phyloP scores from a whole-genome alignment of 2,329 filamentous ascomycete genomes.

The Alternaria metachromatica region DNA sequence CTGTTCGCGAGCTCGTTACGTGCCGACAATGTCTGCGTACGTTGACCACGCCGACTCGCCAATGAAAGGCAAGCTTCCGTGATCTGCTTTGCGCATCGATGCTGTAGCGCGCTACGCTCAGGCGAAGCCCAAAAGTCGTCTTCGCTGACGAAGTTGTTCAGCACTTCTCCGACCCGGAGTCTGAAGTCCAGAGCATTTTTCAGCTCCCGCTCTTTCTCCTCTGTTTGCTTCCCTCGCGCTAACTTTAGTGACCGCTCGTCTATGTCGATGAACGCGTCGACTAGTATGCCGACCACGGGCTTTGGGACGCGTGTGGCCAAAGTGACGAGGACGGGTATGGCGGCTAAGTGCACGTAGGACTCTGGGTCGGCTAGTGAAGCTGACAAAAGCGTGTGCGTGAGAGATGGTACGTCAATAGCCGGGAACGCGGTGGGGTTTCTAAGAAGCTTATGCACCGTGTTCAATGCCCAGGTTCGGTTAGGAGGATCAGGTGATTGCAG shows the following conservation, averaged over 20 bases:
- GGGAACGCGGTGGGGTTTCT: slow-evolving; percentile 56
- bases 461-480: slow-evolving; percentile 46
- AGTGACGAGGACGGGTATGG: slow-evolving; percentile 69
- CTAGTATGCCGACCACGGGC: slow-evolving; percentile 66
- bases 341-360: slow-evolving; percentile 74
- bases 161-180: slow-evolving; percentile 69
- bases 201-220: slow-evolving; percentile 35
- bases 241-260: slow-evolving; percentile 53
- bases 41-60: slow-evolving; percentile 67
- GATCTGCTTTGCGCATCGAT: slow-evolving; percentile 43
- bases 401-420: slow-evolving; percentile 70
- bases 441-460: slow-evolving; percentile 56
- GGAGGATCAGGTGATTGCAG: slow-evolving; percentile 46
- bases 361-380: slow-evolving; percentile 70
- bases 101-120: not conserved
- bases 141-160: slow-evolving; percentile 32
- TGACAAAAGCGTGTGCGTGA: slow-evolving; percentile 69
- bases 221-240: slow-evolving; percentile 16
- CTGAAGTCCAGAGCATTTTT: slow-evolving; percentile 64
- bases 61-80: slow-evolving; percentile 67
- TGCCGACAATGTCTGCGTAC: slow-evolving; percentile 65
- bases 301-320: slow-evolving; percentile 68
- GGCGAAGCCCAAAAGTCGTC: slow-evolving; percentile 25
- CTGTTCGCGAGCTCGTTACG: slow-evolving; percentile 62
- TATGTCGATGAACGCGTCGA: slow-evolving; percentile 72